These are phyloP conservation scores for Zygoascus sp. DNA, from an alignment of 1,139 yeast genomes.

Conservation along the genomic window DNA sequence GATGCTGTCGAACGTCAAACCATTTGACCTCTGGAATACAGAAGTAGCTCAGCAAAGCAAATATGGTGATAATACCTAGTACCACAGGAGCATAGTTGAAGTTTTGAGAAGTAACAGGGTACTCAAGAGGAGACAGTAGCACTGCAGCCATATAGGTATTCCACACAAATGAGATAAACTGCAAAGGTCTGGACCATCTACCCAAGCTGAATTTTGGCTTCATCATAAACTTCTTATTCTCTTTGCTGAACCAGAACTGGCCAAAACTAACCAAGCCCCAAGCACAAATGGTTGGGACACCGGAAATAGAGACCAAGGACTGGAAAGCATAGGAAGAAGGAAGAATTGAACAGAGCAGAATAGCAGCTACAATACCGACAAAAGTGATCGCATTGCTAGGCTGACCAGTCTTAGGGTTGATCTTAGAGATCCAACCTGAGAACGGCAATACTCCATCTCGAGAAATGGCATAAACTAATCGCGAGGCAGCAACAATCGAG, in stretches of 20 bases:
- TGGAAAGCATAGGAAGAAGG: slow-evolving; percentile 29
- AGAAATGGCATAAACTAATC: slow-evolving; percentile 29
- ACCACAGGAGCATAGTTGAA: slow-evolving; percentile 75
- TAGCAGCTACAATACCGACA: slow-evolving; percentile 25
- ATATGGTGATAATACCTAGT: slow-evolving; percentile 50
- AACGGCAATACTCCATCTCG: slow-evolving; percentile 30
- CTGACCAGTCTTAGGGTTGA: slow-evolving; percentile 23
- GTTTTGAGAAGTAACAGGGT: slow-evolving; percentile 57
- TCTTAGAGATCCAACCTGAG: slow-evolving; percentile 28
- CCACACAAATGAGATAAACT: slow-evolving; percentile 49
- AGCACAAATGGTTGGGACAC: slow-evolving; percentile 28
- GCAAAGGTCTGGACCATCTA: slow-evolving; percentile 24
- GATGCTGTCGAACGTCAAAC: slow-evolving; percentile 15
- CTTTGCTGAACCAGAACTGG: slow-evolving; percentile 25
- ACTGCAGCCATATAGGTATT: slow-evolving; percentile 56
- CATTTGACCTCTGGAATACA: slow-evolving; percentile 26
- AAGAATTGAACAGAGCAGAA: slow-evolving; percentile 26
- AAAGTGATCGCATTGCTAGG: slow-evolving; percentile 28
- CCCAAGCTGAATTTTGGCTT: slow-evolving; percentile 26
- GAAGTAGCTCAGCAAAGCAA: slow-evolving; percentile 54
- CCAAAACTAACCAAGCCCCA: slow-evolving; percentile 28
- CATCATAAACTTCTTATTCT: slow-evolving; percentile 15
- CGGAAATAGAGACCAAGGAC: slow-evolving; percentile 28
- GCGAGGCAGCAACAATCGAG: slow-evolving; percentile 29
- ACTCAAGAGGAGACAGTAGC: slow-evolving; percentile 61